Evolutionary conservation across 1,284 basidiomycete genomes (phyloP).

Genomic region (Xerocomus minutiporus): DNA sequence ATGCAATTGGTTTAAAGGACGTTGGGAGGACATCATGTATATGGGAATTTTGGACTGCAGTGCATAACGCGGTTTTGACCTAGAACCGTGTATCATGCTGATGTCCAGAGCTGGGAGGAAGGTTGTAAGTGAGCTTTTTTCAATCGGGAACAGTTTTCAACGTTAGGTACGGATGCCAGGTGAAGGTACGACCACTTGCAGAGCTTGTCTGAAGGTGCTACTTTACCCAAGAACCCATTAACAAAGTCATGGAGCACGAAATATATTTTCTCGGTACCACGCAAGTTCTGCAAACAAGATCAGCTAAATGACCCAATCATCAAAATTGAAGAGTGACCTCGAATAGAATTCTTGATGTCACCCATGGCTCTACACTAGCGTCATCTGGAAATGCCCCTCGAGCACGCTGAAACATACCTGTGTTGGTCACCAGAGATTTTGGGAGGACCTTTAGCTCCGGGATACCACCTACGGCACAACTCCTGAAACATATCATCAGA

Average conservation of each 20-base stretch:
- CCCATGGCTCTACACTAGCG: conserved; percentile 57
- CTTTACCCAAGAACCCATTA: not conserved
- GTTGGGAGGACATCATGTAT: too few relatives aligned
- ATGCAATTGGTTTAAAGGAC: too few relatives aligned
- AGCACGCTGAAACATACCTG: conserved; percentile 36
- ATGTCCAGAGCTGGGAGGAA: not conserved
- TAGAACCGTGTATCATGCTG: not conserved
- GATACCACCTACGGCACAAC: conserved; percentile 71
- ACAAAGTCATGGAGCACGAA: conserved; percentile 9
- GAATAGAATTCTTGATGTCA: conserved; percentile 73
- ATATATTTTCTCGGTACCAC: conserved; percentile 29
- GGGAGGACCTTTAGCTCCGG: conserved; percentile 24
- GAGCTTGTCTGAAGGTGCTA: not conserved
- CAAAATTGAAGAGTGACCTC: conserved; percentile 41
- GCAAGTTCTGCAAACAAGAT: conserved; percentile 19
- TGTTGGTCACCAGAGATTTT: conserved; percentile 14
- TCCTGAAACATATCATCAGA: conserved; percentile 44
- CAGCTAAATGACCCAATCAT: not conserved
- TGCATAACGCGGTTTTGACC: not conserved
- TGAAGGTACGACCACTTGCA: not conserved
- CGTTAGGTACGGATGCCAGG: not conserved
- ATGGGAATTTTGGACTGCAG: not conserved
- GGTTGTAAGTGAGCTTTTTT: not conserved
- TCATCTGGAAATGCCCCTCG: not conserved
- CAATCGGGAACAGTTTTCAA: not conserved